A percentile compares a stretch with the other conserved stretches of the same genome.
Evolutionary conservation across 2,329 filamentous ascomycete species (phyloP).

Genomic region (Canariomyces notabilis): DNA sequence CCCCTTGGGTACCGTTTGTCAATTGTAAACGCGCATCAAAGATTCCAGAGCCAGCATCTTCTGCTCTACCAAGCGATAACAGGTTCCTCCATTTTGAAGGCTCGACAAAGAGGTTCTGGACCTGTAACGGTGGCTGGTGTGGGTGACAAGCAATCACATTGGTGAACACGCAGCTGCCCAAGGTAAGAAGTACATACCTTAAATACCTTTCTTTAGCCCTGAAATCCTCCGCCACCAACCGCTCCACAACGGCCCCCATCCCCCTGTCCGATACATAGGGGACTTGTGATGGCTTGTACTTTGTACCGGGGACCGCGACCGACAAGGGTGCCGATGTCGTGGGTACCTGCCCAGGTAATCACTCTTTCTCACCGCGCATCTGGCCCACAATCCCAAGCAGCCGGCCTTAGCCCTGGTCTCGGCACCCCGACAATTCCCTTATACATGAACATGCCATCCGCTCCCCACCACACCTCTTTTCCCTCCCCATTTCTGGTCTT

Average conservation of each 20-base stretch:
- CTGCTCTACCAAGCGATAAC: too few relatives aligned
- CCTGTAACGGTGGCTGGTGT: not conserved
- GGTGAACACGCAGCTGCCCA: not conserved
- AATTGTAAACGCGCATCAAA: too few relatives aligned
- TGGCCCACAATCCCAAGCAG: conserved; percentile 20
- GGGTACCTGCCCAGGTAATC: conserved; percentile 24
- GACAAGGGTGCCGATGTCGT: conserved; percentile 17
- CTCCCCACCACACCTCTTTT: conserved; percentile 24
- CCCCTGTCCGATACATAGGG: conserved; percentile 24
- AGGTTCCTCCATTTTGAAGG: too few relatives aligned
- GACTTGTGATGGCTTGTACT: conserved; percentile 22
- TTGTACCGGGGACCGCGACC: conserved; percentile 23
- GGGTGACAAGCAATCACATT: not conserved
- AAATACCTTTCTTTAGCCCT: conserved; percentile 17
- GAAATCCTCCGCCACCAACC: conserved; percentile 7
- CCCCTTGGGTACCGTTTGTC: too few relatives aligned
- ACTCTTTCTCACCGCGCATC: conserved; percentile 23
- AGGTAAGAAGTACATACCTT: too few relatives aligned
- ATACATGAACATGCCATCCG: conserved; percentile 26
- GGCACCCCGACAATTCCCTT: conserved; percentile 21
- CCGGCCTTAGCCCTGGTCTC: conserved; percentile 17
- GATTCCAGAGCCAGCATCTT: too few relatives aligned
- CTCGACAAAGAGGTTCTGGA: too few relatives aligned
- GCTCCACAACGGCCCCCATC: conserved; percentile 16
- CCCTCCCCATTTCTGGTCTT: conserved; percentile 14